Conservation (phyloP, 306 rosid genomes). For the Lagenaria siceraria region DNA sequence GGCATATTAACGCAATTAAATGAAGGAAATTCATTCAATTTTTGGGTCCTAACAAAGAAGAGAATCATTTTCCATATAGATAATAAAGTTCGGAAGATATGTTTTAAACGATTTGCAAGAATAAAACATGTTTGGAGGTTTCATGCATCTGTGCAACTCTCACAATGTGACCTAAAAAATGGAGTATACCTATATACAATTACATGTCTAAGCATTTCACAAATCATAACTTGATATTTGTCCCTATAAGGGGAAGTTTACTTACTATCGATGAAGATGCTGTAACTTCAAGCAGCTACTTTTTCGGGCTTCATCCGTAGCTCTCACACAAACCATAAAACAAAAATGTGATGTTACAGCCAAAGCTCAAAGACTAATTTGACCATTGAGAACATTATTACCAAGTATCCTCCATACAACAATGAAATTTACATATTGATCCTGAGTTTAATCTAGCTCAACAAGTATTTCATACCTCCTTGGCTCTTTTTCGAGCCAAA, state of each 20-base stretch:
- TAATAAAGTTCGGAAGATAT: not conserved
- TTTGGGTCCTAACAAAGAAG: not conserved
- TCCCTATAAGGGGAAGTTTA: not conserved
- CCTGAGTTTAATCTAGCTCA: not conserved
- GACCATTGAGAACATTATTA: not conserved
- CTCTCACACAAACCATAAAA: not conserved
- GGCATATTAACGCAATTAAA: not conserved
- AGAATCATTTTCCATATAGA: not conserved
- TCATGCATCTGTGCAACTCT: not conserved
- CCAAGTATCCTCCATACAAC: not conserved
- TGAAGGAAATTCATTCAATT: not conserved
- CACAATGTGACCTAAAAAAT: not conserved
- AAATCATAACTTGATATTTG: not conserved
- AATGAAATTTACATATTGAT: not conserved
- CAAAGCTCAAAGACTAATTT: not conserved
- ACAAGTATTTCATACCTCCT: constrained; percentile 19
- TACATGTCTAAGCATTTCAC: not conserved
- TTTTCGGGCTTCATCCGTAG: not conserved
- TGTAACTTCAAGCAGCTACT: not conserved
- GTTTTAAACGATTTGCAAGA: not conserved
- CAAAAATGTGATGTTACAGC: not conserved
- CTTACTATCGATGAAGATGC: not conserved
- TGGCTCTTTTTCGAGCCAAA: constrained; percentile 60
- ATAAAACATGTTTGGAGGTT: not conserved
- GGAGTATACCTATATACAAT: not conserved